These are phyloP conservation scores for Colletotrichum aenigma DNA, from an alignment of 2,329 filamentous ascomycete genomes.

Conservation along the genomic window DNA sequence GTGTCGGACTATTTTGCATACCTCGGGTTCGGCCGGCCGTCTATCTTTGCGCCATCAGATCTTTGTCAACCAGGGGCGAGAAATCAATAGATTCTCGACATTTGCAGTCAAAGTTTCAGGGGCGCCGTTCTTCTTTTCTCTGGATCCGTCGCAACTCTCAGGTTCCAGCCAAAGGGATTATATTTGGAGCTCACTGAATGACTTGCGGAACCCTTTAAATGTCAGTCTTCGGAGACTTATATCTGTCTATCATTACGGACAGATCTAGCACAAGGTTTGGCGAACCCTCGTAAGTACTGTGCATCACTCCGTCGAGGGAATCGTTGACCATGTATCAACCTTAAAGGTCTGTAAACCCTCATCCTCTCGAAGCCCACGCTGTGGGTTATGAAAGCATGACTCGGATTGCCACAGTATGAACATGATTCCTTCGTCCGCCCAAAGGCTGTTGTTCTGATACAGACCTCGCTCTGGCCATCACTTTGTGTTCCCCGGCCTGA, in stretches of 20 bases:
- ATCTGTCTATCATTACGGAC: not conserved
- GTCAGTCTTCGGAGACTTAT: accelerated
- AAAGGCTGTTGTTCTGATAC: not conserved
- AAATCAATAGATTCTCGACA: not conserved
- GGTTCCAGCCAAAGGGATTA: not conserved
- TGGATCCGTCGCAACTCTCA: not conserved
- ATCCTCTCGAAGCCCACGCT: not conserved
- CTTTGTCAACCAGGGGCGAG: not conserved
- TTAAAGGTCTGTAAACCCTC: not conserved
- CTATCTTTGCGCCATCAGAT: not conserved
- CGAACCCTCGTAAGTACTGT: not conserved
- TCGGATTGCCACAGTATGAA: not conserved
- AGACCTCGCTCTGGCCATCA: not conserved
- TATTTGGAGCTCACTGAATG: not conserved
- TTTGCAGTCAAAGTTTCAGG: not conserved
- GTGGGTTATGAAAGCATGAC: not conserved
- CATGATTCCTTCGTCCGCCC: not conserved
- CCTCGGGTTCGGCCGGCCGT: not conserved
- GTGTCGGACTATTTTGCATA: not conserved
- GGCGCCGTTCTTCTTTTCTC: not conserved
- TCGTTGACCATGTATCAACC: not conserved
- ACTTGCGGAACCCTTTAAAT: not conserved
- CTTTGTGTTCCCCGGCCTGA: not conserved
- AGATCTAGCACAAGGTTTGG: not conserved
- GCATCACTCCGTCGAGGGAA: not conserved